A percentile compares a stretch with the other conserved stretches of the same genome.
These are phyloP conservation scores for Apiotrichum sp. DNA, from an alignment of 1,284 basidiomycete genomes.

Conservation along the genomic window DNA sequence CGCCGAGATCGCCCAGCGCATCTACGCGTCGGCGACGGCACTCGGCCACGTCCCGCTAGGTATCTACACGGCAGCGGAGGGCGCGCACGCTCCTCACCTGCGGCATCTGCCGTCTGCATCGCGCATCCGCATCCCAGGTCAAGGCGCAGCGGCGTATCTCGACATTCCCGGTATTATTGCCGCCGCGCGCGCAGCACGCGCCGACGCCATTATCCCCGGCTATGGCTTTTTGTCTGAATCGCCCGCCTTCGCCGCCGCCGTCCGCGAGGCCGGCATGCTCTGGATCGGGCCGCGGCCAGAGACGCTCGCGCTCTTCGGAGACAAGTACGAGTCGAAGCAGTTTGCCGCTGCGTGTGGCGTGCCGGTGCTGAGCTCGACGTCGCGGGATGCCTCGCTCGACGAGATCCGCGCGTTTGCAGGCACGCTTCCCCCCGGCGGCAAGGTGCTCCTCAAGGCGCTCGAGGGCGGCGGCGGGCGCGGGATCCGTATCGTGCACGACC, in stretches of 20 bases:
- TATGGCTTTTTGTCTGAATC: constrained; percentile 85
- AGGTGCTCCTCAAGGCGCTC: constrained; percentile 61
- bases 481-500: constrained; percentile 55
- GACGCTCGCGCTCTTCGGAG: constrained; percentile 57
- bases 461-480: constrained; percentile 70
- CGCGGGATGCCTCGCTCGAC: constrained; percentile 7
- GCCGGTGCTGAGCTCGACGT: constrained; percentile 14
- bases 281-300: constrained; percentile 60
- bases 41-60: constrained; percentile 14
- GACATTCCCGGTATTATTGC: constrained; percentile 9
- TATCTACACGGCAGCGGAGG: constrained; percentile 11
- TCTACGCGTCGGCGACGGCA: constrained; percentile 11
- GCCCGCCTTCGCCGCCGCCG: constrained; percentile 53
- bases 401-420: constrained; percentile 14
- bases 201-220: constrained; percentile 46
- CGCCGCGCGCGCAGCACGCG: constrained; percentile 7
- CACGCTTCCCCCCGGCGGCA: constrained; percentile 25
- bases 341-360: constrained; percentile 87
- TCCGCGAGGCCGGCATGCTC: constrained; percentile 53
- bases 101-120: constrained; percentile 1
- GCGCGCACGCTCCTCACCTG: constrained; percentile 12
- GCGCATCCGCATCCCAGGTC: constrained; percentile 13
- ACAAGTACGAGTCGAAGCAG: constrained; percentile 61
- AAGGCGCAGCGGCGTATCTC: constrained; percentile 14
- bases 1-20: constrained; percentile 17